Evolutionary conservation across 257 asterid species (phyloP).

Genomic region (Forsythia viridissima): DNA sequence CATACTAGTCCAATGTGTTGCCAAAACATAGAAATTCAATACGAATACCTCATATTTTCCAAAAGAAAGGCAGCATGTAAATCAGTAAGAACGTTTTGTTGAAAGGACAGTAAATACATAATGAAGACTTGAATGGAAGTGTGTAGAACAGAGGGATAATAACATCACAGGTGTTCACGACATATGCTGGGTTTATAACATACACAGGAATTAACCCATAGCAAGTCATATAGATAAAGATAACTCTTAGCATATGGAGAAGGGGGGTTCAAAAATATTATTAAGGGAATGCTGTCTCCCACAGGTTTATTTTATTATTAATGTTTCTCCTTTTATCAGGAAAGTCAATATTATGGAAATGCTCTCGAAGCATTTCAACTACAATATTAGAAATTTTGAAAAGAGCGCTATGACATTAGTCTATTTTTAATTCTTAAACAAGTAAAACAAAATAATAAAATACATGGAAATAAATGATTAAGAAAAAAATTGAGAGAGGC

Average conservation of each 20-base stretch:
- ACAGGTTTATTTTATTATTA: background rate
- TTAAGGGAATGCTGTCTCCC: background rate
- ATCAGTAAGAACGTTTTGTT: background rate
- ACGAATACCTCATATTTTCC: background rate
- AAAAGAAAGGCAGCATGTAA: background rate
- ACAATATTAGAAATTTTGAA: background rate
- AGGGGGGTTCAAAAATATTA: background rate
- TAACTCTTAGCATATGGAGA: background rate
- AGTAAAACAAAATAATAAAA: slow-evolving; percentile 10
- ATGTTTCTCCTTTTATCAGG: background rate
- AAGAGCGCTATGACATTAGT: background rate
- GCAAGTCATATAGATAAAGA: background rate
- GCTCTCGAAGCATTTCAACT: background rate
- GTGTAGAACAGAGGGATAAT: too few relatives aligned
- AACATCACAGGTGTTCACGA: background rate
- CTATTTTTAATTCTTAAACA: background rate
- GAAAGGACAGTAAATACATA: background rate
- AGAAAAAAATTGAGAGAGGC: background rate
- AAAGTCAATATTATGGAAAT: background rate
- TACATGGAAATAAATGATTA: background rate
- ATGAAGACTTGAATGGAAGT: too few relatives aligned
- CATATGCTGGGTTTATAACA: background rate
- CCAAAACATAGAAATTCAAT: background rate
- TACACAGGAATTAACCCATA: background rate
- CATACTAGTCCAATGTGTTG: background rate